Conservation (phyloP, 768 basidiomycete genomes). For the Fistulinella prunicolor region DNA sequence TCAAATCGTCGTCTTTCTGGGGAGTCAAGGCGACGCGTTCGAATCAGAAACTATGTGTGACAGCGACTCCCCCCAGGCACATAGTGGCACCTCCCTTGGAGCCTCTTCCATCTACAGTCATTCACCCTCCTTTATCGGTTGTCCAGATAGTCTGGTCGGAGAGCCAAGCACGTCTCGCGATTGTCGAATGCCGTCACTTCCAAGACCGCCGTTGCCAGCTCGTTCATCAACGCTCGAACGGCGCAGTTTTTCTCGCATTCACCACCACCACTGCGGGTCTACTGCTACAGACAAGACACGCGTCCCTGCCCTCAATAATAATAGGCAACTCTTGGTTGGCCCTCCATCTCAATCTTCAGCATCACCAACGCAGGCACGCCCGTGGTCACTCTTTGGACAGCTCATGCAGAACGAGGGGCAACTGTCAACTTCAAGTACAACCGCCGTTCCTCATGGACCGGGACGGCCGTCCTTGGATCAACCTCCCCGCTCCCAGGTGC, state of each 20-base stretch:
- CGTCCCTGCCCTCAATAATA: too few relatives aligned
- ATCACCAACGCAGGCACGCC: constrained; percentile 29
- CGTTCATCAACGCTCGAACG: constrained; percentile 6
- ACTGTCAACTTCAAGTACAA: constrained; percentile 16
- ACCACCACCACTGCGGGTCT: too few relatives aligned
- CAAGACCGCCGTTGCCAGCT: neutral
- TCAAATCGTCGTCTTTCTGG: too few relatives aligned
- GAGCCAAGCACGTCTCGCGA: constrained; percentile 14
- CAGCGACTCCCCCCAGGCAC: constrained; percentile 24
- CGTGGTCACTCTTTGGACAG: constrained; percentile 70
- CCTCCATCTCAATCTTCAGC: neutral
- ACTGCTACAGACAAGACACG: too few relatives aligned
- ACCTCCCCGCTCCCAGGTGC: neutral
- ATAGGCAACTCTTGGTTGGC: constrained; percentile 3
- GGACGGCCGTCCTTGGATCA: constrained; percentile 6
- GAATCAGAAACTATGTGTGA: too few relatives aligned
- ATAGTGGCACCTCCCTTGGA: constrained; percentile 76
- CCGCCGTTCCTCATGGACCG: neutral
- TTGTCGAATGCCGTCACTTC: constrained; percentile 18
- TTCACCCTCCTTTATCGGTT: constrained; percentile 19
- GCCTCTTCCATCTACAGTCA: constrained; percentile 50
- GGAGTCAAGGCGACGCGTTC: too few relatives aligned
- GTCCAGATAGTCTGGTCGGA: constrained; percentile 23
- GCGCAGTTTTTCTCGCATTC: constrained; percentile 10
- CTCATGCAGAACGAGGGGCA: constrained; percentile 67